These are phyloP conservation scores for Pichia sp. DNA, from an alignment of 1,139 yeast species.

Conservation along the genomic window DNA sequence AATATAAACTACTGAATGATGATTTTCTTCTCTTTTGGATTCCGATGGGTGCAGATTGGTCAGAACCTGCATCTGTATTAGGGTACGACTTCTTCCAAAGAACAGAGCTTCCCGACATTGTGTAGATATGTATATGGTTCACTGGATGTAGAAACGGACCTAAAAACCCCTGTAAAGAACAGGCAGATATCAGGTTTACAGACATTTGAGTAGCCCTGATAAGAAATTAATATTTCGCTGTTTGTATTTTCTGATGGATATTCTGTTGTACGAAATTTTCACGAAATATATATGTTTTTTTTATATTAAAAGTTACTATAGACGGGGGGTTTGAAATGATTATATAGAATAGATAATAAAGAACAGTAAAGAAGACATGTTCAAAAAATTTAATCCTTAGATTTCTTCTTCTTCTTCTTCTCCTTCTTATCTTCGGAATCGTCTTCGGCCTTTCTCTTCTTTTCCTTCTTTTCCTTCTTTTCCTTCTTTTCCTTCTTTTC, in stretches of 20 bases:
- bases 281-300: not conserved
- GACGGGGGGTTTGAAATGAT: conserved; percentile 1
- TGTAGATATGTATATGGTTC: too few relatives aligned
- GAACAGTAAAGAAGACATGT: not conserved
- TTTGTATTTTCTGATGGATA: too few relatives aligned
- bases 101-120: too few relatives aligned
- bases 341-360: not conserved
- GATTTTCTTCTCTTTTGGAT: conserved; percentile 28
- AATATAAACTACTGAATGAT: conserved; percentile 43
- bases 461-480: conserved; percentile 44
- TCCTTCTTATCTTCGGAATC: conserved; percentile 36
- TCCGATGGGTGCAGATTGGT: conserved; percentile 4
- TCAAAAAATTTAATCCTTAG: conserved; percentile 6
- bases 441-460: conserved; percentile 39
- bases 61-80: not conserved
- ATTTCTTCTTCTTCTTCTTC: conserved; percentile 38
- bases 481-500: conserved; percentile 44
- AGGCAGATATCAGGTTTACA: too few relatives aligned
- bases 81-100: too few relatives aligned
- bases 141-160: too few relatives aligned
- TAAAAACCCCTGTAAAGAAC: too few relatives aligned
- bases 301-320: conserved; percentile 2
- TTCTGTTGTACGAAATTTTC: too few relatives aligned
- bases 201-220: too few relatives aligned
- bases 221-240: too few relatives aligned